Base-by-base conservation (phyloP, 371 early-diverging fungal genomes). In the Umbelopsis sp. region DNA sequence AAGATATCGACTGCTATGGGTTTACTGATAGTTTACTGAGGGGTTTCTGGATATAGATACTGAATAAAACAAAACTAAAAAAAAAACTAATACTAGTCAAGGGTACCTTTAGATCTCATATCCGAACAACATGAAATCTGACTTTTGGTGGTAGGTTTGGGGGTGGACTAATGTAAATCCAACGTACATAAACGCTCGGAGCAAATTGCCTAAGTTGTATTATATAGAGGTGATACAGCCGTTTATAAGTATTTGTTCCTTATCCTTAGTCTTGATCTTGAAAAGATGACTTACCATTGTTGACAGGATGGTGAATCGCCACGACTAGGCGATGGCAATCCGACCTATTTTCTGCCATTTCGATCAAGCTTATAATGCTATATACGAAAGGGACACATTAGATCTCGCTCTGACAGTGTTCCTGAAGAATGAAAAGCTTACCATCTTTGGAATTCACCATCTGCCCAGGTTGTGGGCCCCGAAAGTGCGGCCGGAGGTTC, bases 151-250 rank as follows among this genome's bases (percentile, higher is more conserved):
- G 72, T 87, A 88, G 44, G 82, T 69, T 25, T 75, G 65, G 32
- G 86, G 88, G 63, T 83, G 71, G 14, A 88, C 77, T 72, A 88
- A 74, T 66, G 86, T 83, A 69, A 89, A 89, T 16, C 89, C 89
- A 53, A 87, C 76, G 75, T 89, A 87, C 86, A 87, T 76, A 53
- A 88, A 88, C 29, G 87, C 89, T 63, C 86, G 84, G 12, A 82
- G 53, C 8, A 81, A 32, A 63, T 69, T 72, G 29, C 66, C 71
- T 75, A 53, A 76, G 63, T n/a, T 66, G 65, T 8, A 74, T 7
- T 12, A 41, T 41, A 41, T 10, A 3, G 41, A 41, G 41, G 41
- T 41, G 41, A 41, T 41, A 41, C 76, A 24, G 70, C 52, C 6
- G 62, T 3, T 46, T 0, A 44, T 20, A 45, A 45, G n/a, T 63